Conservation (phyloP, 225 moss, liverwort and hornwort species). For the Bryum argenteum region DNA sequence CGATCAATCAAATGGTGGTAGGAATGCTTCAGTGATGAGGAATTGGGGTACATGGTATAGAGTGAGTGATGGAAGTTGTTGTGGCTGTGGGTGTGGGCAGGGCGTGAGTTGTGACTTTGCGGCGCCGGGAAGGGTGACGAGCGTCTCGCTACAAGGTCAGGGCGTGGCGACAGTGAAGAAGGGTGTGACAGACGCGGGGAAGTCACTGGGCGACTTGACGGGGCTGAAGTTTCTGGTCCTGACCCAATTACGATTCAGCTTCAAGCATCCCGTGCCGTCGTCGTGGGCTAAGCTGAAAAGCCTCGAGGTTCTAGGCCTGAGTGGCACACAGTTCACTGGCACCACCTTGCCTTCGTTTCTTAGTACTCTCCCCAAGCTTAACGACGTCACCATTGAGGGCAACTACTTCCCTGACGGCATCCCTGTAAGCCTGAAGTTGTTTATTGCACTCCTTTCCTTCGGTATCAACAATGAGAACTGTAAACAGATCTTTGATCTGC, state of each 20-base stretch:
- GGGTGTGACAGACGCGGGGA: conserved; percentile 1
- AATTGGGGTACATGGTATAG: too few relatives aligned
- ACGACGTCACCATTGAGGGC: conserved; percentile 20
- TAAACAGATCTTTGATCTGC: too few relatives aligned
- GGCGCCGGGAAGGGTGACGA: conserved; percentile 5
- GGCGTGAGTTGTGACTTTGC: conserved; percentile 25
- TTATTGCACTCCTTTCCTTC: too few relatives aligned
- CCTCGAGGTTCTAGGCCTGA: conserved; percentile 16
- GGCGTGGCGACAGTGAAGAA: conserved; percentile 16
- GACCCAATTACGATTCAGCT: conserved; percentile 22
- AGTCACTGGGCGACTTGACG: conserved; percentile 17
- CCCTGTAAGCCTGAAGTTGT: conserved; percentile 9
- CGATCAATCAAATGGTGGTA: too few relatives aligned
- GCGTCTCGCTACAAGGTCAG: conserved; percentile 4
- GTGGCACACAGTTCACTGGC: conserved; percentile 12
- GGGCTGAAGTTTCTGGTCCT: conserved; percentile 14
- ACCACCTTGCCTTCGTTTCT: conserved; percentile 23
- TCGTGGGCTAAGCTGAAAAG: background rate
- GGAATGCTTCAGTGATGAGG: too few relatives aligned
- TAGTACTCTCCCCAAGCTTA: conserved; percentile 19
- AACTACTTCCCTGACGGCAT: conserved; percentile 24
- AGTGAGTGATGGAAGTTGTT: background rate
- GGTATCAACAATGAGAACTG: too few relatives aligned
- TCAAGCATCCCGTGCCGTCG: conserved; percentile 8
- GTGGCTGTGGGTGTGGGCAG: background rate